A percentile compares a stretch with the other conserved stretches of the same genome.
These are phyloP conservation scores for Hemisphaericaspora xylofermentans DNA, from an alignment of 1,139 yeast genomes.

Conservation along the genomic window DNA sequence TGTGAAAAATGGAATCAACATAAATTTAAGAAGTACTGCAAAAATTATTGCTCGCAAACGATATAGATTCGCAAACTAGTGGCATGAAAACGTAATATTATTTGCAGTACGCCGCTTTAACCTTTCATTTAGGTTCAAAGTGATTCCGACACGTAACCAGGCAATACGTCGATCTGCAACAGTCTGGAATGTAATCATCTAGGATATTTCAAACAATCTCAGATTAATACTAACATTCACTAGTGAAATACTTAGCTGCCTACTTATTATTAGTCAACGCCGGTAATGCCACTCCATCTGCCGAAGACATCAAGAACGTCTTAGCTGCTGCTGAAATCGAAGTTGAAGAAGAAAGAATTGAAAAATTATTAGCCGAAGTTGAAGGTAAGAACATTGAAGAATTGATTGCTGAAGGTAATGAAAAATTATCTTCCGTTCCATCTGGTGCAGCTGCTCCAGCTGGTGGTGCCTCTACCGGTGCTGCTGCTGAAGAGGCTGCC, in stretches of 20 bases:
- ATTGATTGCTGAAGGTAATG: constrained; percentile 93
- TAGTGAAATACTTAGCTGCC: constrained; percentile 67
- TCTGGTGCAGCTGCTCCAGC: constrained; percentile 94
- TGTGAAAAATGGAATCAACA: no score
- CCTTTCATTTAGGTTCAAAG: no score
- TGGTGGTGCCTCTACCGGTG: constrained; percentile 66
- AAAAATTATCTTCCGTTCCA: constrained; percentile 96
- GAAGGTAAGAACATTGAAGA: constrained; percentile 92
- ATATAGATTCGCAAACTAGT: no score
- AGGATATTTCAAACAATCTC: background rate
- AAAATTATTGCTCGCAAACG: no score
- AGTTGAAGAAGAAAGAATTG: constrained; percentile 87
- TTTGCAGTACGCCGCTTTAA: no score
- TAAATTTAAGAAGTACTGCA: no score
- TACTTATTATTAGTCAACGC: constrained; percentile 67
- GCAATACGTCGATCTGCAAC: no score
- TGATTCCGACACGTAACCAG: no score
- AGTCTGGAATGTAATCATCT: no score
- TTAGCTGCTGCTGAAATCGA: constrained; percentile 94
- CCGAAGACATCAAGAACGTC: constrained; percentile 85
- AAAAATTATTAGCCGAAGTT: constrained; percentile 82
- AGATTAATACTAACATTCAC: constrained; percentile 9
- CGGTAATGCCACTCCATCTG: constrained; percentile 80
- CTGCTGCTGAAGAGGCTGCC: constrained; percentile 67
- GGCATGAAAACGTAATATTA: no score